Percentiles rank a stretch among this genome's conserved stretches.
Conservation (phyloP, 768 basidiomycete species). For the Suillus clintonianus region DNA sequence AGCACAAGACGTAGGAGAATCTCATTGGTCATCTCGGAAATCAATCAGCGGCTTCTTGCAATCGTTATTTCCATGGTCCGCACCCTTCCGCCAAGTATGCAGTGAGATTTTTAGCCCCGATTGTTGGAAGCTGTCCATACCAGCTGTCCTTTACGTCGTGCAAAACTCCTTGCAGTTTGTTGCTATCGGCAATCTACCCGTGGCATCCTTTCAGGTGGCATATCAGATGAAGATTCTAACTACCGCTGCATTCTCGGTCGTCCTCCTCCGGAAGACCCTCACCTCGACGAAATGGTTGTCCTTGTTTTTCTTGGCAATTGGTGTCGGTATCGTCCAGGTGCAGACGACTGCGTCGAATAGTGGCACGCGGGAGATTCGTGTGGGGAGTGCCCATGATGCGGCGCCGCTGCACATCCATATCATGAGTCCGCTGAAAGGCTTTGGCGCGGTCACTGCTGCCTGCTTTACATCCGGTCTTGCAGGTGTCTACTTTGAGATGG, state of each 20-base stretch:
- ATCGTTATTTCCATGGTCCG: constrained; percentile 46
- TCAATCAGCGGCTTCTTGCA: constrained; percentile 39
- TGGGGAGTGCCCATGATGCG: constrained; percentile 71
- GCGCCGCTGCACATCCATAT: constrained; percentile 60
- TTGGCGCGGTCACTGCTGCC: constrained; percentile 79
- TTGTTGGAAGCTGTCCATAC: constrained; percentile 98
- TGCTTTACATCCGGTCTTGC: constrained; percentile 91
- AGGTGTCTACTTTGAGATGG: constrained; percentile 95
- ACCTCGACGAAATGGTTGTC: constrained; percentile 82
- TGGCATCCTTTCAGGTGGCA: constrained; percentile 96
- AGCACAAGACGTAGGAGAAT: constrained; percentile 44
- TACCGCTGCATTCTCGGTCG: constrained; percentile 90
- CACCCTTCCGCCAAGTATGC: constrained; percentile 57
- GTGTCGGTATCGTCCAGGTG: constrained; percentile 94
- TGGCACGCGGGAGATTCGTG: constrained; percentile 38
- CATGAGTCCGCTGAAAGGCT: constrained; percentile 83
- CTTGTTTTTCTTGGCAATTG: constrained; percentile 84
- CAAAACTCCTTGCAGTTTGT: constrained; percentile 98
- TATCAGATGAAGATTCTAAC: constrained; percentile 99
- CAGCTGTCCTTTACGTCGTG: constrained; percentile 92
- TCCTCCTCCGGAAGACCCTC: constrained; percentile 76
- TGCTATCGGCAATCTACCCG: constrained; percentile 91
- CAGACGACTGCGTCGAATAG: constrained; percentile 55
- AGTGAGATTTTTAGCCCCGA: constrained; percentile 84
- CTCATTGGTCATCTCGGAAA: constrained; percentile 42